phyloP scores from a whole-genome alignment of 2,329 filamentous ascomycete genomes.

The Aspergillus pseudonomiae region DNA sequence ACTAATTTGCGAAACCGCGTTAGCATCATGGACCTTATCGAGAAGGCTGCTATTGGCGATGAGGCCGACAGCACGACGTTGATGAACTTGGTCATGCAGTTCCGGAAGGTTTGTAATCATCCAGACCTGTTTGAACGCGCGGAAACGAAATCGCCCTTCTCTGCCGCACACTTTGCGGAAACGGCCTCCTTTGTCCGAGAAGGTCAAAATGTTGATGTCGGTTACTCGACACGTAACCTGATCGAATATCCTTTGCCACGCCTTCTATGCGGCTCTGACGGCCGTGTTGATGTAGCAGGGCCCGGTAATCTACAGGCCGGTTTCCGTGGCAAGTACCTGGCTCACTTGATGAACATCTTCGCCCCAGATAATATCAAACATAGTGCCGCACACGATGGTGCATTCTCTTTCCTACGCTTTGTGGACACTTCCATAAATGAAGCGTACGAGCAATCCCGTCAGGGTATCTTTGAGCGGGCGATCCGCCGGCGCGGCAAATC shows the following conservation, averaged over 20 bases:
- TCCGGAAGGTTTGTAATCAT: slow-evolving; percentile 98
- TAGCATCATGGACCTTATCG: slow-evolving; percentile 97
- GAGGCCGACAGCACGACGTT: slow-evolving; percentile 93
- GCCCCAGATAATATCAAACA: slow-evolving; percentile 74
- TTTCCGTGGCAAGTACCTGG: slow-evolving; percentile 75
- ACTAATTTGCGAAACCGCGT: slow-evolving; percentile 92
- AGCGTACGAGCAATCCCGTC: slow-evolving; percentile 68
- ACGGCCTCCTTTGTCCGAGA: slow-evolving; percentile 94
- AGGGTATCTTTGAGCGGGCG: slow-evolving; percentile 74
- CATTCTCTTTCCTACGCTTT: slow-evolving; percentile 91
- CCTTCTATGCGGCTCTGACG: slow-evolving; percentile 78
- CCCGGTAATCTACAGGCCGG: slow-evolving; percentile 74
- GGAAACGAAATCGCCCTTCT: slow-evolving; percentile 84
- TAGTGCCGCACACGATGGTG: slow-evolving; percentile 62
- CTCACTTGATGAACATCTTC: slow-evolving; percentile 89
- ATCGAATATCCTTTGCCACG: slow-evolving; percentile 84
- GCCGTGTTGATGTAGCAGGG: slow-evolving; percentile 74
- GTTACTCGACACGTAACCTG: slow-evolving; percentile 82
- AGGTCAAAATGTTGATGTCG: slow-evolving; percentile 74
- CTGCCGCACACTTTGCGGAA: slow-evolving; percentile 85
- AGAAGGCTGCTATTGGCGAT: slow-evolving; percentile 92
- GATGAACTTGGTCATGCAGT: slow-evolving; percentile 99
- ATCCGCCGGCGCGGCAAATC: slow-evolving; percentile 56
- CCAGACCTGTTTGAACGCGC: slow-evolving; percentile 95
- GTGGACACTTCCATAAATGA: slow-evolving; percentile 76